These are phyloP conservation scores for Dothideomycetidae sp. DNA, from an alignment of 2,329 filamentous ascomycete genomes.

Conservation along the genomic window DNA sequence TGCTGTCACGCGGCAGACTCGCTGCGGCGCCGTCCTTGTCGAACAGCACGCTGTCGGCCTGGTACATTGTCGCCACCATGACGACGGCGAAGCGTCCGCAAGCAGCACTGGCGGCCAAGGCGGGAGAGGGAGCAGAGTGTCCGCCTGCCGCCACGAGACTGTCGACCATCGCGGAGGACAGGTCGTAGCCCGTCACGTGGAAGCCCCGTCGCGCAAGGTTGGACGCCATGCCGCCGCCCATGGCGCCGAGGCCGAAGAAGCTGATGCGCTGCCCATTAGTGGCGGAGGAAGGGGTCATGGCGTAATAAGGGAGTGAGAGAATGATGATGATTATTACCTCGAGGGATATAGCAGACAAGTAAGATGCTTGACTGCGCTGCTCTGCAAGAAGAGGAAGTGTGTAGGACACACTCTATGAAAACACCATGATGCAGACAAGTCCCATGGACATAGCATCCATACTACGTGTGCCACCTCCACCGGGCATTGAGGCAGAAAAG, in stretches of 20 bases:
- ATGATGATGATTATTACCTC: background rate
- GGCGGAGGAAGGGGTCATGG: too few relatives aligned
- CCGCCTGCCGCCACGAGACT: conserved; percentile 51
- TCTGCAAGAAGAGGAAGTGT: too few relatives aligned
- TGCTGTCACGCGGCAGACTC: conserved; percentile 42
- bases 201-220: conserved; percentile 55
- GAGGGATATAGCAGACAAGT: too few relatives aligned
- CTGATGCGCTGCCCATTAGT: too few relatives aligned
- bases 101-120: conserved; percentile 46
- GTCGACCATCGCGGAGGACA: conserved; percentile 52
- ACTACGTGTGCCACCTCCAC: too few relatives aligned
- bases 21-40: conserved; percentile 40
- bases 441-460: too few relatives aligned
- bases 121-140: conserved; percentile 42
- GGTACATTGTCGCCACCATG: conserved; percentile 62
- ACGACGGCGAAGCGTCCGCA: conserved; percentile 51
- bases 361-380: too few relatives aligned
- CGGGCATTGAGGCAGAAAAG: too few relatives aligned
- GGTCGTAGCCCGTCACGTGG: conserved; percentile 55
- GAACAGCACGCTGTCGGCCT: conserved; percentile 53
- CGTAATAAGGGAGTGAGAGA: too few relatives aligned
- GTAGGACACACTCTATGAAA: too few relatives aligned
- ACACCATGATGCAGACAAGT: too few relatives aligned
- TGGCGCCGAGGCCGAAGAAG: conserved; percentile 65
- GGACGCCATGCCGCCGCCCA: conserved; percentile 72